Evolutionary conservation across 306 rosid genomes (phyloP), one percentile per base, ranked within the genome.

Genomic region (Quercus aquifolioides): DNA sequence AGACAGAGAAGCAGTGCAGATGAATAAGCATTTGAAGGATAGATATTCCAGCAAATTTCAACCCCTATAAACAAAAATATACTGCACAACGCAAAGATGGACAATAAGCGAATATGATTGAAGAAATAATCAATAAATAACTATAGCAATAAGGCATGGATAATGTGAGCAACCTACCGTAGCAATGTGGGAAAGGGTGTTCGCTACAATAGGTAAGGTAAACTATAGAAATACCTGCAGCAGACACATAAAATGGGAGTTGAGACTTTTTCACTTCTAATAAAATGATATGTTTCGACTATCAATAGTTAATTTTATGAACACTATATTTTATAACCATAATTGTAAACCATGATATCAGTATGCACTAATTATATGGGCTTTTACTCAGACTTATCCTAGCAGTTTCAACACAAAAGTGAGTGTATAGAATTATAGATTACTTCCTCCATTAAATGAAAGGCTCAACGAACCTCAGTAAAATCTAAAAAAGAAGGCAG

Each of bases 41-140:
- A 95, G 69, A 95, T 80, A 73, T 95, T 93, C 97, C 99, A 95
- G 87, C 99, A 93, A 8, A 90, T 59, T 86, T 93, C 98, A 78
- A 91, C 94, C 60, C 99, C 99, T 5, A 82, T 1, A 67, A 93
- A 95, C 88, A 93, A 76, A 76, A 91, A 8, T 80, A 95, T 70
- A 55, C 98, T 91, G 90, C 85, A 41, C 74, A 23, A 26, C 17
- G n/a, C 18, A 77, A 23, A 64, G 71, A 65, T 69, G n/a, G 31
- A 78, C 79, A 80, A 49, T 43, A 77, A 57, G 63, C 26, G 43
- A 75, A 52, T 15, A 26, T 80, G 25, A 35, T 31, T 49, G 14
- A 65, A 54, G 5, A 46, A 63, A 60, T 76, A 74, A 63, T 31
- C 43, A 52, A 18, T 8, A 55, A 59, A 23, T 64, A 60, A 30